Evolutionary conservation across 1,139 yeast species (phyloP), one percentile per base, ranked within the genome.

Genomic region (Maudiozyma humilis): DNA sequence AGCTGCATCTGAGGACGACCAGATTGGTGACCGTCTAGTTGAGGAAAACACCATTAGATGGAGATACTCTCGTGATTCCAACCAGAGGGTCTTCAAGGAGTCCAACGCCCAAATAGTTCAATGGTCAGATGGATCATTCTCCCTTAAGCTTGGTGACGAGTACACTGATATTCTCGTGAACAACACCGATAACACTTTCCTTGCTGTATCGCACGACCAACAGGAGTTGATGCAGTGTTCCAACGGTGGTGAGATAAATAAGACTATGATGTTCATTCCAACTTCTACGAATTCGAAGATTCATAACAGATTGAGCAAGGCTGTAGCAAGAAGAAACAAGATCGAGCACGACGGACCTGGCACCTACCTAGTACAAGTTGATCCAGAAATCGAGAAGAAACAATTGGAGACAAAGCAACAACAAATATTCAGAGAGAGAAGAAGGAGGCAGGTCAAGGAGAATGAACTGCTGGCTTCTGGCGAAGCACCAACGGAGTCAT

Each of bases 111-210:
- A 91, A 59, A 80, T 89, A 47, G 75, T 91, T 27, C 82, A 85
- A 62, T 91, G 99, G 99, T 82, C 84, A 46, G 97, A 91, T 64
- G 99, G 98, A 0, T 72, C 85, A 4, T 65, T 82, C 51, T 87
- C 96, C 2, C 69, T 91, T 49, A 89, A 87, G 56, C 69, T 93
- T 38, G 99, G 99, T 16, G 73, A 72, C 41, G 98, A 91, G 64
- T 73, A 83, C 53, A 91, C 89, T 56, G 97, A 89, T 60, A 80
- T 86, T 46, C 72, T 77, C 47, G 69, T 75, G 18, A 73, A 78
- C 47, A 78, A 82, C n/a, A 70, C 79, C 38, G 78, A 76, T 44
- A 94, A 88, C 61, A 80, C 84, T 39, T 77, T 82, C 47, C 68
- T 91, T 47, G 82, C 86, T 0, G 73, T 77, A 43, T 77, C 88